A percentile compares a stretch with the other conserved stretches of the same genome.
phyloP scores from a whole-genome alignment of 1,284 basidiomycete species.

The Sporisorium exsertum region DNA sequence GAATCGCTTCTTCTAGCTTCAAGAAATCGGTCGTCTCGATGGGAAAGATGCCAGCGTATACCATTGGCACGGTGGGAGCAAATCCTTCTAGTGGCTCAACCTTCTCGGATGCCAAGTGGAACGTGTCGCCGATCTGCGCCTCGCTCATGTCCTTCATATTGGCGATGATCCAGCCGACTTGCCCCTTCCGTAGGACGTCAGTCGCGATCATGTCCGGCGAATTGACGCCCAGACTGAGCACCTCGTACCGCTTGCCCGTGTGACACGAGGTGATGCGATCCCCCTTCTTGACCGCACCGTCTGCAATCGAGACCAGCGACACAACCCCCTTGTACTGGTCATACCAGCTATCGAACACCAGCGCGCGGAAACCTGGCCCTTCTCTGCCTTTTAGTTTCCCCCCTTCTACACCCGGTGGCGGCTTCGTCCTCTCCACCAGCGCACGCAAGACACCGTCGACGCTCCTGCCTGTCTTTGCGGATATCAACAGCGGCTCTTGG shows the following conservation, averaged over 20 bases:
- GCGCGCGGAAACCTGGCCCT: slow-evolving; percentile 74
- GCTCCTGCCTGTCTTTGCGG: slow-evolving; percentile 91
- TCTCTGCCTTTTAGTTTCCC: slow-evolving; percentile 50
- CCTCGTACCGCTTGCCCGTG: slow-evolving; percentile 90
- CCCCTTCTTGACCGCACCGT: slow-evolving; percentile 74
- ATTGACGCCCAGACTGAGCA: slow-evolving; percentile 91
- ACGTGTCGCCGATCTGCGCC: slow-evolving; percentile 93
- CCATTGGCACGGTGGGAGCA: slow-evolving; percentile 93
- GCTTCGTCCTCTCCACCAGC: slow-evolving; percentile 78
- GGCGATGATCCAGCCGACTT: slow-evolving; percentile 81
- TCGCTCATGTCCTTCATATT: slow-evolving; percentile 99
- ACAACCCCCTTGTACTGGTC: slow-evolving; percentile 97
- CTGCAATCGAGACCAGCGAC: slow-evolving; percentile 82
- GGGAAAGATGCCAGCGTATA: slow-evolving; percentile 95
- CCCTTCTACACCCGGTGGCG: slow-evolving; percentile 47
- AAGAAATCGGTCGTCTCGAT: slow-evolving; percentile 90
- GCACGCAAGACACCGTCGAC: slow-evolving; percentile 81
- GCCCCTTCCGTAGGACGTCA: slow-evolving; percentile 79
- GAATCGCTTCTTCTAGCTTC: slow-evolving; percentile 95
- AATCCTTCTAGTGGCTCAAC: slow-evolving; percentile 92
- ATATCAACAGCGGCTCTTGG: slow-evolving; percentile 70
- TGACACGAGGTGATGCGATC: slow-evolving; percentile 81
- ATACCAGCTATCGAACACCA: slow-evolving; percentile 92
- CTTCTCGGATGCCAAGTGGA: slow-evolving; percentile 80
- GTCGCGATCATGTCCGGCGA: slow-evolving; percentile 74